Percentiles rank a stretch among this genome's conserved stretches.
Evolutionary conservation across 352 stramenopile genomes (phyloP).

Genomic region (Phytophthora megakarya): DNA sequence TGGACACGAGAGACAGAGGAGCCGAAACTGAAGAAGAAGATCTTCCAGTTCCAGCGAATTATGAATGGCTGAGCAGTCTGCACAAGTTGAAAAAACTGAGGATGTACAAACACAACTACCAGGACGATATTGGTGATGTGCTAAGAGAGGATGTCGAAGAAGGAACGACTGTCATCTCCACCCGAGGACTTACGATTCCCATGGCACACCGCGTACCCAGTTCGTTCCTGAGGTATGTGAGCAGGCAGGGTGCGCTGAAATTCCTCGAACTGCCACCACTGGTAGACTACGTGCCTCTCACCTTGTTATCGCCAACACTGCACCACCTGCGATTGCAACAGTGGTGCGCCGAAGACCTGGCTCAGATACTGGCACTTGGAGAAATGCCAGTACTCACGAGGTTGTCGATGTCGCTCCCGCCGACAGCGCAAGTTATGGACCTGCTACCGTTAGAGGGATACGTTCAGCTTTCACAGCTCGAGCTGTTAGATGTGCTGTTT

Average conservation of each 20-base stretch:
- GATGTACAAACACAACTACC: constrained; percentile 46
- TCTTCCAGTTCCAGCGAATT: constrained; percentile 7
- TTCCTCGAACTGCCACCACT: constrained; percentile 43
- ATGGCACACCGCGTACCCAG: constrained; percentile 41
- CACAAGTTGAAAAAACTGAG: constrained; percentile 45
- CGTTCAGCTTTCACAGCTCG: constrained; percentile 46
- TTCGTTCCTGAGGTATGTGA: constrained; percentile 36
- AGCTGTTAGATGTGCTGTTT: constrained; percentile 57
- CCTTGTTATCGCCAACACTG: constrained; percentile 32
- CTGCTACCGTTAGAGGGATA: constrained; percentile 47
- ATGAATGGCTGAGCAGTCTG: constrained; percentile 39
- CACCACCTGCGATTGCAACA: constrained; percentile 46
- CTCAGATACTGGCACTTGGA: constrained; percentile 34
- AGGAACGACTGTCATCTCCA: constrained; percentile 20
- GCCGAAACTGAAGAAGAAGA: neutral
- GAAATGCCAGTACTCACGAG: constrained; percentile 36
- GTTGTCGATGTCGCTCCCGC: constrained; percentile 46
- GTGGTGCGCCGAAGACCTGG: constrained; percentile 48
- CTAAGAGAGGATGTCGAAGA: constrained; percentile 39
- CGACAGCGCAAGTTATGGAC: constrained; percentile 45
- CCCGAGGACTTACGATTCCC: constrained; percentile 36
- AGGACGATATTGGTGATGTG: constrained; percentile 41
- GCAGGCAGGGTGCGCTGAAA: constrained; percentile 31
- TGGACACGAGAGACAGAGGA: constrained; percentile 42
- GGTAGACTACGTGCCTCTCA: constrained; percentile 40